phyloP scores from a whole-genome alignment of 768 basidiomycete genomes.

The Podaxis mareebaensis region DNA sequence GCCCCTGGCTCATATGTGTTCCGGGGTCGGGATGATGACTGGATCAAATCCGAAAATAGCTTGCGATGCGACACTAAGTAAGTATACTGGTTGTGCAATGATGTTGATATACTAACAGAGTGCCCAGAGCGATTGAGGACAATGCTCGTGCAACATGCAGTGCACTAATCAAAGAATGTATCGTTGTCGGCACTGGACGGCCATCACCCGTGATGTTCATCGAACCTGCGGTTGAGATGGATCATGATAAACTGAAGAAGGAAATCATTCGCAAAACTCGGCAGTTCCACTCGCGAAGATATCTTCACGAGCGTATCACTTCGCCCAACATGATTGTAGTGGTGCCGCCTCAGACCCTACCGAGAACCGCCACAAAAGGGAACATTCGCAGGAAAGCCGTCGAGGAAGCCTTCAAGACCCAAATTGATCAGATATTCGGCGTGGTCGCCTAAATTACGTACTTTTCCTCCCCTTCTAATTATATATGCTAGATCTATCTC shows the following conservation, averaged over 20 bases:
- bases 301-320: constrained; percentile 77
- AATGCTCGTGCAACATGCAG: constrained; percentile 67
- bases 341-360: constrained; percentile 62
- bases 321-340: constrained; percentile 64
- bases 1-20: constrained; percentile 58
- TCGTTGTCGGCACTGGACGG: constrained; percentile 75
- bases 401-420: constrained; percentile 59
- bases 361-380: constrained; percentile 79
- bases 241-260: constrained; percentile 60
- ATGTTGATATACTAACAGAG: not conserved
- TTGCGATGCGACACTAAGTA: constrained; percentile 72
- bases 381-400: constrained; percentile 78
- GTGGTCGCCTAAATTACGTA: not conserved
- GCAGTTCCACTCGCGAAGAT: constrained; percentile 72
- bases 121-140: constrained; percentile 64
- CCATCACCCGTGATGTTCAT: constrained; percentile 78
- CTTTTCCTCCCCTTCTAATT: not conserved
- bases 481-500: not conserved
- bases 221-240: constrained; percentile 56
- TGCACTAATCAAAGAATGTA: constrained; percentile 65
- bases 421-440: constrained; percentile 60
- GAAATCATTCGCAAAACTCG: constrained; percentile 73
- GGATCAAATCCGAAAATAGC: constrained; percentile 82
- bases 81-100: not conserved
- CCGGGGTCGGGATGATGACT: constrained; percentile 78